Evolutionary conservation across 1,139 yeast species (phyloP).

Genomic region (Sugiyamaella sp.): DNA sequence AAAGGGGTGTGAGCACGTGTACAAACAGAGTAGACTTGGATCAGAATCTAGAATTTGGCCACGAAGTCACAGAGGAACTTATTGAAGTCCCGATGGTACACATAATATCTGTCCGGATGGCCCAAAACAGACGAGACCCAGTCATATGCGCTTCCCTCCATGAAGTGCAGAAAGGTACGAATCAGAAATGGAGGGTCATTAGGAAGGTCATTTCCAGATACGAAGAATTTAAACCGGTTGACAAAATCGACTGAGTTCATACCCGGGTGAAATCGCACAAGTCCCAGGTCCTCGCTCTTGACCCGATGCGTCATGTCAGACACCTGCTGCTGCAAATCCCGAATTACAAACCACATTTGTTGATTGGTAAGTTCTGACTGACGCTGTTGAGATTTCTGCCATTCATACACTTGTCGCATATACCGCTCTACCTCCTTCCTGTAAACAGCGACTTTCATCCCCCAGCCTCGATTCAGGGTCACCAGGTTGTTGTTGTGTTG

Average conservation of each 20-base stretch:
- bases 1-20: too few relatives aligned
- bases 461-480: slow-evolving; percentile 12
- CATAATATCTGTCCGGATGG: slow-evolving; percentile 9
- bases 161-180: slow-evolving; percentile 17
- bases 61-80: slow-evolving; percentile 14
- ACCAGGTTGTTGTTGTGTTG: slow-evolving; percentile 11
- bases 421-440: slow-evolving; percentile 13
- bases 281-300: slow-evolving; percentile 9
- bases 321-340: slow-evolving; percentile 16
- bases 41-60: slow-evolving; percentile 2
- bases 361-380: slow-evolving; percentile 6
- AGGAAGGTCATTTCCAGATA: slow-evolving; percentile 15
- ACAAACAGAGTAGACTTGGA: too few relatives aligned
- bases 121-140: slow-evolving; percentile 16
- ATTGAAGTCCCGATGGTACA: slow-evolving; percentile 9
- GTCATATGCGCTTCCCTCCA: slow-evolving; percentile 16
- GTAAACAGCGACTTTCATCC: background rate
- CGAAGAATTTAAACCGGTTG: slow-evolving; percentile 13
- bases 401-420: slow-evolving; percentile 13
- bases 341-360: slow-evolving; percentile 9
- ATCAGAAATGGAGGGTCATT: slow-evolving; percentile 16
- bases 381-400: slow-evolving; percentile 18
- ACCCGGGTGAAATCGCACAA: slow-evolving; percentile 19
- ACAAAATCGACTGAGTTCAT: slow-evolving; percentile 17
- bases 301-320: slow-evolving; percentile 9